Evolutionary conservation across 495 filamentous ascomycete species (phyloP), one percentile per base, ranked within the genome.

Genomic region (Aspergillus sparsus): DNA sequence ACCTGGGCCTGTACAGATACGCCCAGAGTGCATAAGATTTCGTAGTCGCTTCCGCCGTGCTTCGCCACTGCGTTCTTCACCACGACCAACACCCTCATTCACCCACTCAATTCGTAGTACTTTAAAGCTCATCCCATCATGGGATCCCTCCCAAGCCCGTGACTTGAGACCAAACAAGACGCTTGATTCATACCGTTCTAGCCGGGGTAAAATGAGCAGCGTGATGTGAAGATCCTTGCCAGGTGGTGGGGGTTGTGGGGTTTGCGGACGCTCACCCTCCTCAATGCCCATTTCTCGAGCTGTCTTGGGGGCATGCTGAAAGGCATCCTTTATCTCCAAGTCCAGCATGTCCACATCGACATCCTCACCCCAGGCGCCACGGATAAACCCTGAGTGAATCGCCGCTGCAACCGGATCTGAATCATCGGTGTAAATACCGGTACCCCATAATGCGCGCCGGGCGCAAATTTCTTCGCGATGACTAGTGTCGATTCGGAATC

Each of bases 401-500:
- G 93, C 92, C 4, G 92, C 93, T 0, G 93, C 95, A 50, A 98
- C 82, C 6, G 92, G 84, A 68, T 98, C 95, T 0, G 92, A 96
- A 74, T 98, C 95, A 64, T 98, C 95, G 0, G 92, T 96, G 71
- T 98, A 98, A 6, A 98, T 80, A 16, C 92, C 91, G 0, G 91
- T 93, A 9, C 94, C 94, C 93, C 93, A 98, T 3, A 98, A 72
- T 2, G 89, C 87, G 45, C 89, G 83, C 12, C 87, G 81, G 7
- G 82, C 73, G 18, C 90, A 93, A 62, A 98, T 91, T 64, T 94
- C 91, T 68, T 92, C 88, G 7, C 92, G 84, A 36, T 86, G 82
- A 6, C 76, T 72, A 1, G 82, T 69, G 13, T 79, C 82, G 31
- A 99, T 81, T 65, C 92, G 90, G 62, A 87, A 84, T 15, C 90